phyloP scores from a whole-genome alignment of 371 early-diverging fungal species.

The Mortierella sp. region DNA sequence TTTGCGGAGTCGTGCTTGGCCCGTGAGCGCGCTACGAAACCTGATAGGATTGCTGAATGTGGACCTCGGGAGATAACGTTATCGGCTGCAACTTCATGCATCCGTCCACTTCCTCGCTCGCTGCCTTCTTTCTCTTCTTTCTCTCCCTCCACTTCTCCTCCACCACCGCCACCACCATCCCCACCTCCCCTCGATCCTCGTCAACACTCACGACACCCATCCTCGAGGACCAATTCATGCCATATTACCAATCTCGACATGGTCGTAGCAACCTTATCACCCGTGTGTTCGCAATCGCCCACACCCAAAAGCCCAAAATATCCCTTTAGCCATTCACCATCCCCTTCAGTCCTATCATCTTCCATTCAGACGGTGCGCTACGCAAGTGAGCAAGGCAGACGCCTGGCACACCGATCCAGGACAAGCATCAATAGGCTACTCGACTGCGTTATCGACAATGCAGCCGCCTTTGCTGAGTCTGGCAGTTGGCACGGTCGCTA shows the following conservation, averaged over 20 bases:
- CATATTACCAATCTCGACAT: constrained; percentile 1
- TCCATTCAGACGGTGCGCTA: constrained; percentile 17
- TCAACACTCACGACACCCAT: too few species aligned
- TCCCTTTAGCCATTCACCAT: not conserved
- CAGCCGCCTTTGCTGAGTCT: constrained; percentile 11
- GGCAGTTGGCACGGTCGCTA: not conserved
- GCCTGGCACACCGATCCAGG: constrained; percentile 14
- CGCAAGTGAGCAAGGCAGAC: constrained; percentile 13
- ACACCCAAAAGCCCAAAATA: not conserved
- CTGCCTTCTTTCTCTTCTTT: not conserved
- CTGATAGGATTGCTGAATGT: not conserved
- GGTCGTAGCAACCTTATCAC: constrained; percentile 7
- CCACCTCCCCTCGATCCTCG: not conserved
- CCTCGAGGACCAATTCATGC: not conserved
- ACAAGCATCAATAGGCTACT: constrained; percentile 14
- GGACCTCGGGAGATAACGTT: not conserved
- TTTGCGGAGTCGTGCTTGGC: not conserved
- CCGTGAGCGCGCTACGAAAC: not conserved
- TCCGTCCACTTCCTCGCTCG: not conserved
- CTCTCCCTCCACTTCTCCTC: not conserved
- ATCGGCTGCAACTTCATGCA: not conserved
- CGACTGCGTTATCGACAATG: constrained; percentile 17
- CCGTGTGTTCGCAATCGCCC: constrained; percentile 10
- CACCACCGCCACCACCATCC: not conserved
- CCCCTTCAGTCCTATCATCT: constrained; percentile 12